Percentiles rank a stretch among this genome's conserved stretches.
phyloP scores from a whole-genome alignment of 441 rosid genomes.

The Viola pubescens region DNA sequence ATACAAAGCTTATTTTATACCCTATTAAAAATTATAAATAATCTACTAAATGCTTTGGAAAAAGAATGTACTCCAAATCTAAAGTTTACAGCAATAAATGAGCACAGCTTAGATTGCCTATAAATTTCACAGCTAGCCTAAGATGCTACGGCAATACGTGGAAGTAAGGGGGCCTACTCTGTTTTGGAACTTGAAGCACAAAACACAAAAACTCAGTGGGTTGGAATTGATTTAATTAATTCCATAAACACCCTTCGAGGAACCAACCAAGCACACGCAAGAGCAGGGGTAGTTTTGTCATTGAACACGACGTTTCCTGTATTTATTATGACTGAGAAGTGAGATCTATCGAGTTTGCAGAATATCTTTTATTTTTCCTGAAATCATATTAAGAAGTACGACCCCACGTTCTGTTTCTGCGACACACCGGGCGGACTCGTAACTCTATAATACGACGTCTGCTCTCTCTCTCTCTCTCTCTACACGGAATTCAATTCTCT shows the following conservation, averaged over 20 bases:
- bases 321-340: no score
- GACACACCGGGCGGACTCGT: no score
- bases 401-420: background rate
- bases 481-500: constrained; percentile 2
- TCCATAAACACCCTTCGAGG: background rate
- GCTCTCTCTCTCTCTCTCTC: background rate
- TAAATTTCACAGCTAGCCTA: background rate
- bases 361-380: background rate
- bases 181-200: background rate
- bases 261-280: background rate
- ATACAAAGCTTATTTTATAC: no score
- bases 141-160: background rate
- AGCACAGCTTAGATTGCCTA: no score
- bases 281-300: constrained; percentile 1
- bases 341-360: no score
- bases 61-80: no score
- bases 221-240: background rate
- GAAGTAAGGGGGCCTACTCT: background rate
- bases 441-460: no score
- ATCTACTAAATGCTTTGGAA: no score
- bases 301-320: no score
- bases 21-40: no score
- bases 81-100: no score
- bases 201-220: background rate
- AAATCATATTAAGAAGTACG: background rate